These are phyloP conservation scores for Isabelozyma pseudorhagii DNA, from an alignment of 805 yeast genomes.

Conservation along the genomic window DNA sequence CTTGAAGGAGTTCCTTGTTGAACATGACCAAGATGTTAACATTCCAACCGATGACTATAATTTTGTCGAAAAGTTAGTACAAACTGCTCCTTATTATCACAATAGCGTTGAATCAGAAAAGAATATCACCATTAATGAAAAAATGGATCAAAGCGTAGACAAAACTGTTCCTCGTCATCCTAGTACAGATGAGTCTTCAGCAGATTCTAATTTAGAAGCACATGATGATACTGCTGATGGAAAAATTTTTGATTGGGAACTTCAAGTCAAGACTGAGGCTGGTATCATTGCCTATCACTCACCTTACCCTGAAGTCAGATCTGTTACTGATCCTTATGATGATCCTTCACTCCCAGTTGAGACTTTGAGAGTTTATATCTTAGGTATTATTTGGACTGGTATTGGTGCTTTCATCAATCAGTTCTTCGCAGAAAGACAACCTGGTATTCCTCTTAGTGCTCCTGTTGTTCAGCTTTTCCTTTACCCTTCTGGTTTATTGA, in stretches of 20 bases:
- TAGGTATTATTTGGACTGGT: constrained; percentile 49
- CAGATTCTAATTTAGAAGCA: neutral
- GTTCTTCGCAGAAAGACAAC: constrained; percentile 53
- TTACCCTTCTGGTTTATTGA: constrained; percentile 41
- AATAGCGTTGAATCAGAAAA: neutral
- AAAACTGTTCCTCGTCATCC: neutral
- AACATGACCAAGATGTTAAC: constrained; percentile 48
- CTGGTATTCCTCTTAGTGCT: constrained; percentile 40
- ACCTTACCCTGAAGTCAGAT: constrained; percentile 29
- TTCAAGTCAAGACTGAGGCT: constrained; percentile 40
- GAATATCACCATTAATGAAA: neutral
- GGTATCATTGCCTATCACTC: constrained; percentile 34
- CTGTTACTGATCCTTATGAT: constrained; percentile 30
- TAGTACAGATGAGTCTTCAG: neutral
- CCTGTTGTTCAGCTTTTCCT: constrained; percentile 44
- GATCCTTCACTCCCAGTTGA: constrained; percentile 34
- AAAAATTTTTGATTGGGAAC: constrained; percentile 11
- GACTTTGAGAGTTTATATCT: constrained; percentile 47
- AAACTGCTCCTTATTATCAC: neutral
- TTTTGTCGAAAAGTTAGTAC: constrained; percentile 21
- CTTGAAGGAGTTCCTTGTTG: constrained; percentile 33
- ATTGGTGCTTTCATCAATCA: constrained; percentile 54
- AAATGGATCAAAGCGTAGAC: neutral
- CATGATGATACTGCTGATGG: neutral
- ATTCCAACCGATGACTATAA: constrained; percentile 37